phyloP scores from a whole-genome alignment of 805 yeast genomes.

The Pichia cabralensis region DNA sequence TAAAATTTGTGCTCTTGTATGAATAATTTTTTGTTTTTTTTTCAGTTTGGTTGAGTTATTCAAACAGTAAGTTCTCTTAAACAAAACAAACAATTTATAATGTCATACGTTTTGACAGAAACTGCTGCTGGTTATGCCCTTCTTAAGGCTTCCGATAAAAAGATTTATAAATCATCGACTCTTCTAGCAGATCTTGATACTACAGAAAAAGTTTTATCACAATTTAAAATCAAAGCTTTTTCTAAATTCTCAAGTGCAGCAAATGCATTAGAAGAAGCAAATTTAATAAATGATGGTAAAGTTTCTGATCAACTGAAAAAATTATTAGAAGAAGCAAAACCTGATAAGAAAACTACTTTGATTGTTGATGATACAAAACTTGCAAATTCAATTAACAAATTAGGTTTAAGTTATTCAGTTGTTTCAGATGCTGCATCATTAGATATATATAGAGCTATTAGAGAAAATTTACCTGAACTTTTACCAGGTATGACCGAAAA shows the following conservation, averaged over 20 bases:
- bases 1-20: too few relatives aligned
- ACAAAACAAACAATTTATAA: slow-evolving; percentile 19
- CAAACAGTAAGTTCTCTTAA: too few relatives aligned
- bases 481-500: slow-evolving; percentile 86
- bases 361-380: slow-evolving; percentile 92
- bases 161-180: slow-evolving; percentile 76
- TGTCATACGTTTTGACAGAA: slow-evolving; percentile 91
- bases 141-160: slow-evolving; percentile 94
- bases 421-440: slow-evolving; percentile 92
- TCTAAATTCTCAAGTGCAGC: slow-evolving; percentile 93
- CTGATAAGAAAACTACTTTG: slow-evolving; percentile 76
- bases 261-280: slow-evolving; percentile 91
- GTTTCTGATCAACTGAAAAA: slow-evolving; percentile 77
- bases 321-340: slow-evolving; percentile 64
- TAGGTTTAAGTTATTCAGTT: slow-evolving; percentile 79
- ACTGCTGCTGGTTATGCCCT: slow-evolving; percentile 99
- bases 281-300: slow-evolving; percentile 85
- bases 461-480: slow-evolving; percentile 87
- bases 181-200: slow-evolving; percentile 69
- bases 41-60: too few relatives aligned
- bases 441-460: slow-evolving; percentile 90
- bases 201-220: slow-evolving; percentile 77
- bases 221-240: slow-evolving; percentile 90
- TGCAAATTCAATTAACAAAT: slow-evolving; percentile 92
- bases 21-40: too few relatives aligned